Evolutionary conservation across 176 grass and related monocot genomes (phyloP), one percentile per base, ranked within the genome.

Genomic region (Alopecurus myosuroides): DNA sequence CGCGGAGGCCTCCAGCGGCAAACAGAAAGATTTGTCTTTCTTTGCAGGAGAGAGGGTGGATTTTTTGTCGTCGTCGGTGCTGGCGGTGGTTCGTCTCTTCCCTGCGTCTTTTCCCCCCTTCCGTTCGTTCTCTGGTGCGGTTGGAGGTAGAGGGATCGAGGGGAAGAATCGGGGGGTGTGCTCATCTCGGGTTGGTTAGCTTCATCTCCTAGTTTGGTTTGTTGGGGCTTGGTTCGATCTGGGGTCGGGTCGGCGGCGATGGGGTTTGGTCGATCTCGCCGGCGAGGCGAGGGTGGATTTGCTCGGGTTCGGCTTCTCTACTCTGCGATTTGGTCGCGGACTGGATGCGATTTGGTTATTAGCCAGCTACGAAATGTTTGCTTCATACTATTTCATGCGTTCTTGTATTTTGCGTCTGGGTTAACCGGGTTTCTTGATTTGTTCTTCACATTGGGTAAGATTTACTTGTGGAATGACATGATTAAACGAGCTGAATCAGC

Each of bases 221-320:
- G 30, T 11, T 45, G 20, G 14, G 41, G 40, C 12, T 48, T 13
- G 65, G 66, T 52, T 34, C 70, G 87, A 89, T 89, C 86, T 79
- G 74, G 40, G 11, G 70, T 19, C 26, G 36, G 22, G 35, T 67
- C 53, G 45, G 62, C 55, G 82, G 44, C n/a, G 62, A 73, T 35
- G 71, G 46, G 36, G 39, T 81, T 76, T 3, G 77, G 62, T 89
- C 82, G 82, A 81, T 89, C 77, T 85, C 44, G 87, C 56, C 13
- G 11, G 28, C 5, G 48, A 40, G 37, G 73, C 30, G 26, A 11
- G 44, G n/a, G 28, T 48, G 53, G 26, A 76, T 19, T 45, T 62
- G 64, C 42, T 26, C 13, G 7, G n/a, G n/a, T n/a, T n/a, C n/a
- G n/a, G n/a, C n/a, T n/a, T 3, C 29, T 63, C 55, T 30, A 25